Conservation (phyloP, 768 basidiomycete genomes). For the Gloeostereum incarnatum region DNA sequence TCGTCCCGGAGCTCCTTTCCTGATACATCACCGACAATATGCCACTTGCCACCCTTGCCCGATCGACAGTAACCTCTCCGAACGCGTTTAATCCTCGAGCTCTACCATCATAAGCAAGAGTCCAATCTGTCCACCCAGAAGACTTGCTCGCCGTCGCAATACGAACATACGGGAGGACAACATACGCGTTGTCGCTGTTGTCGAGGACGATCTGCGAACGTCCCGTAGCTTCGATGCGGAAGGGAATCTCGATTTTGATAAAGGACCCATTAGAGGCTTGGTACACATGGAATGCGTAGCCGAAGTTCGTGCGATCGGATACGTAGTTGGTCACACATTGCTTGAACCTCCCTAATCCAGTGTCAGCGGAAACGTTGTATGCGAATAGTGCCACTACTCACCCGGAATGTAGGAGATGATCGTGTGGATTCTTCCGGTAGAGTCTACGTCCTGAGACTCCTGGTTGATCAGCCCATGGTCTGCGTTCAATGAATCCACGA, state of each 20-base stretch:
- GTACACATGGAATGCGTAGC: constrained; percentile 33
- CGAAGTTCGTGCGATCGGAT: constrained; percentile 24
- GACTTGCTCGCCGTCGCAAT: constrained; percentile 35
- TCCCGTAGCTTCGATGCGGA: constrained; percentile 30
- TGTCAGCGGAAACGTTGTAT: neutral
- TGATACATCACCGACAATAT: constrained; percentile 34
- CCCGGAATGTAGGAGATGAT: constrained; percentile 42
- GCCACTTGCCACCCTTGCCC: constrained; percentile 25
- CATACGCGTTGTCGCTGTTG: constrained; percentile 30
- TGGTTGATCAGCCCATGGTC: constrained; percentile 46
- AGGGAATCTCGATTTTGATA: constrained; percentile 38
- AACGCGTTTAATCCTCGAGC: constrained; percentile 30
- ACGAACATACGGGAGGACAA: constrained; percentile 31
- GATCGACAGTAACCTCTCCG: constrained; percentile 36
- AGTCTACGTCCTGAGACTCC: constrained; percentile 38
- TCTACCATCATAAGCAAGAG: constrained; percentile 30
- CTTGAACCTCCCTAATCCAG: constrained; percentile 27
- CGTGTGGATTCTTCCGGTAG: constrained; percentile 30
- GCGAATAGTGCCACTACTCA: constrained; percentile 8
- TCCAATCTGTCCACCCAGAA: constrained; percentile 37
- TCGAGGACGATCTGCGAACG: constrained; percentile 38
- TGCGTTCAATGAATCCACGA: constrained; percentile 33
- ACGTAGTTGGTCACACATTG: constrained; percentile 36
- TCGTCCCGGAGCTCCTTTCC: constrained; percentile 26
- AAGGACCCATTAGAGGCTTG: constrained; percentile 28